Base-by-base conservation (phyloP, 2,329 filamentous ascomycete genomes). In the Zymoseptoria pseudotritici region DNA sequence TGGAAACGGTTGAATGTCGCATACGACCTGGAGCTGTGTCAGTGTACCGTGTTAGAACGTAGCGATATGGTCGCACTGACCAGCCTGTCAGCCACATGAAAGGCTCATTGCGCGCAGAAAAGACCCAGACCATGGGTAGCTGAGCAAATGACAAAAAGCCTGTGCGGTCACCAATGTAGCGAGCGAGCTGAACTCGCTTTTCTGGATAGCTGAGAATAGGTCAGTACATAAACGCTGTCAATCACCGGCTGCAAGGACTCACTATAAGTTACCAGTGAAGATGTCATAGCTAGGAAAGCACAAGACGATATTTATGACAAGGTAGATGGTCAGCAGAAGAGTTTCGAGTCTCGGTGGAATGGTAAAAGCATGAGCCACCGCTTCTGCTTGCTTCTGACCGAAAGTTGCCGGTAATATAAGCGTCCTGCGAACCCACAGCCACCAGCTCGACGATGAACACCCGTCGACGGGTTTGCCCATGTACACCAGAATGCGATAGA, bases 31-130 rank as follows among this genome's bases (percentile, higher is more conserved):
- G 36, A 46, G 36, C 4, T 46, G 1, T 17, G 17, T 46, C 36
- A 46, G 36, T n/a, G 17, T 46, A 17, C 11, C 13, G 36, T n/a
- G 36, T 46, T 46, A n/a, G 4, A n/a, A 11, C n/a, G 36, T 17
- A n/a, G 17, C 5, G 11, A n/a, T 17, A 17, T 46, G 5, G 17
- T 46, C 3, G 36, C 36, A 46, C 36, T 46, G 36, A 46, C 86
- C 86, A 89, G 0, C 86, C 86, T 0, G 87, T 89, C 0, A 85
- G 69, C 83, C 83, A 87, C 58, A 88, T 75, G 17, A 88, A 77
- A 0, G 85, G 67, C 56, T 89, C 88, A 62, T 89, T 90, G 9
- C 87, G 78, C 68, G 83, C 83, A 0, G 82, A 83, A 64, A 89
- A 89, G 0, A 89, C 71, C 85, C 85, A 88, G 0, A 88, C 74